phyloP scores from a whole-genome alignment of 2,329 filamentous ascomycete species.

The Neonectria faginata region DNA sequence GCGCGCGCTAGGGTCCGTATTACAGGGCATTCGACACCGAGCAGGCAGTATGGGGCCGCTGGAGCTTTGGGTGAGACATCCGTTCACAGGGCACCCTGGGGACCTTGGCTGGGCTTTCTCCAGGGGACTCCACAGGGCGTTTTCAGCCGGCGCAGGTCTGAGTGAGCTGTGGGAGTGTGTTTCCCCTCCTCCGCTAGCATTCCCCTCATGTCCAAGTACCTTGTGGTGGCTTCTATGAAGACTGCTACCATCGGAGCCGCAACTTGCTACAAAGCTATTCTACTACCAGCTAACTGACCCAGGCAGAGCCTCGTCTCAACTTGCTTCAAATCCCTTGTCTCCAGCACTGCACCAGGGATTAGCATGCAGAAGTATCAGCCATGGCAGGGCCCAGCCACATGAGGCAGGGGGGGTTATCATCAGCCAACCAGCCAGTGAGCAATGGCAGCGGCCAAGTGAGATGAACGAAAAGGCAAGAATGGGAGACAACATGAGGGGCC shows the following conservation, averaged over 20 bases:
- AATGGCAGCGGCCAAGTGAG: not conserved
- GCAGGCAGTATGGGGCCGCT: not conserved
- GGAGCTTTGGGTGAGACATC: constrained; percentile 14
- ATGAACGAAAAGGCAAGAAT: constrained; percentile 14
- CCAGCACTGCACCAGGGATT: not conserved
- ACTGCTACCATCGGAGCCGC: not conserved
- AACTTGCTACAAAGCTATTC: not conserved
- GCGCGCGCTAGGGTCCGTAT: not conserved
- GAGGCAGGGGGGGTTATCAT: constrained; percentile 21
- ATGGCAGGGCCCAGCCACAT: constrained; percentile 1
- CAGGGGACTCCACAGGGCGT: constrained; percentile 20
- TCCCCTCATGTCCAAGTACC: constrained; percentile 6
- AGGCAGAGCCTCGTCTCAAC: not conserved
- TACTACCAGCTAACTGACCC: no score
- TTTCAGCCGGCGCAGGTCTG: constrained; percentile 4
- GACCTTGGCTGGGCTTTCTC: constrained; percentile 14
- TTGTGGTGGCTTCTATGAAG: not conserved
- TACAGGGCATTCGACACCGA: constrained; percentile 27
- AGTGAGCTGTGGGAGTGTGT: not conserved
- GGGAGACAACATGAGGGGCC: constrained; percentile 12
- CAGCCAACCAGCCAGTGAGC: constrained; percentile 18
- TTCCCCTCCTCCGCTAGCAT: constrained; percentile 15
- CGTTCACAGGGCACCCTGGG: constrained; percentile 10
- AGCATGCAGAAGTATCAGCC: not conserved
- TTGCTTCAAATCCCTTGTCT: not conserved